phyloP scores from a whole-genome alignment of 192 early-diverging fungal species.

The Powellomyces hirtus region DNA sequence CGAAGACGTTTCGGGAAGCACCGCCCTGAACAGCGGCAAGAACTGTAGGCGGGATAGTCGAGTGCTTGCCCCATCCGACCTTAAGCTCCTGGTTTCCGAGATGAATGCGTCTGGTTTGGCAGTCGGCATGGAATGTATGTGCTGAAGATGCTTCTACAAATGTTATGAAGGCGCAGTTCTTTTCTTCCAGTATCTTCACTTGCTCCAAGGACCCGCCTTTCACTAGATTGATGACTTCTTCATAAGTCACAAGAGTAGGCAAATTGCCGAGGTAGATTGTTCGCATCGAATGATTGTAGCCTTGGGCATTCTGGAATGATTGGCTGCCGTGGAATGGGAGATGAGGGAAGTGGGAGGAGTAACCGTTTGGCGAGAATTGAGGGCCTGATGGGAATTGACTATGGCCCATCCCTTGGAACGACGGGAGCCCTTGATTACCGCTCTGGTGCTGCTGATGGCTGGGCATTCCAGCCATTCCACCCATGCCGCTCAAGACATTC shows the following conservation, averaged over 20 bases:
- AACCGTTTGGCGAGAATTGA: conserved; percentile 2
- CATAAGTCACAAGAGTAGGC: conserved; percentile 51
- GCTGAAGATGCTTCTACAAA: conserved; percentile 73
- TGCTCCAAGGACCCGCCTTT: conserved; percentile 68
- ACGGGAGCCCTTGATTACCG: neutral
- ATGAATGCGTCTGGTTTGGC: conserved; percentile 43
- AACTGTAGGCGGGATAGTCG: conserved; percentile 47
- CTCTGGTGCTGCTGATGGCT: conserved; percentile 16
- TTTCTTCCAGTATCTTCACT: conserved; percentile 69
- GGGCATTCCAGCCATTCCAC: conserved; percentile 28
- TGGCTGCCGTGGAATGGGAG: neutral
- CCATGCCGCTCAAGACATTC: conserved; percentile 33
- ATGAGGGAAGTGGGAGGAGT: neutral
- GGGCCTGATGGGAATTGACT: neutral
- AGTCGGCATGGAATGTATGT: conserved; percentile 57
- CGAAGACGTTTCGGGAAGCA: conserved; percentile 79
- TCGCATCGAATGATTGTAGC: conserved; percentile 48
- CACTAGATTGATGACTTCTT: conserved; percentile 71
- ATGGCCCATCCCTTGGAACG: conserved; percentile 9
- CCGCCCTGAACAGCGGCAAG: conserved; percentile 63
- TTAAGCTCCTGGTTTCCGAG: conserved; percentile 63
- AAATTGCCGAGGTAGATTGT: conserved; percentile 85
- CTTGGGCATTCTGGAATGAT: conserved; percentile 18
- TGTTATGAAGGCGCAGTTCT: conserved; percentile 78
- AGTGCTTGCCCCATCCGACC: conserved; percentile 75